Percentiles rank a stretch among this genome's conserved stretches.
Evolutionary conservation across 192 early-diverging fungal genomes (phyloP).

Genomic region (Phlyctochytrium planicorne): DNA sequence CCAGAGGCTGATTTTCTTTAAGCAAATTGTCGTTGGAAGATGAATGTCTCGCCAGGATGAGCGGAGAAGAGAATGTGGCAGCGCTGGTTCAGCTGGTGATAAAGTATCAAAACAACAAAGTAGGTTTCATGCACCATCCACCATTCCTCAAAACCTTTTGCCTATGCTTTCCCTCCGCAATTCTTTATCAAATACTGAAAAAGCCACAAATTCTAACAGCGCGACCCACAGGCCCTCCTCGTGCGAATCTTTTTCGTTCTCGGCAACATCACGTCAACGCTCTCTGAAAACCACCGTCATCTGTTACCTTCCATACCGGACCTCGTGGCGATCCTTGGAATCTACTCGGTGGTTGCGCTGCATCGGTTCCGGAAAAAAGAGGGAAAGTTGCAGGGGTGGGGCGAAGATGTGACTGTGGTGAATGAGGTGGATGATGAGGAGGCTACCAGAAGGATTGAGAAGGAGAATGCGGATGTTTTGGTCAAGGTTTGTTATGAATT

Average conservation of each 20-base stretch:
- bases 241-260: slow-evolving; percentile 42
- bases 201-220: too few relatives aligned
- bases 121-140: slow-evolving; percentile 9
- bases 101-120: slow-evolving; percentile 36
- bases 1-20: neutral
- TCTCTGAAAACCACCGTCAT: neutral
- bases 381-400: neutral
- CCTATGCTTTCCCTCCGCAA: too few relatives aligned
- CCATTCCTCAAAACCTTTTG: neutral
- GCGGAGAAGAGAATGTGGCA: slow-evolving; percentile 7
- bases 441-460: slow-evolving; percentile 11
- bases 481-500: too few relatives aligned
- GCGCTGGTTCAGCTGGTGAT: slow-evolving; percentile 21
- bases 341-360: slow-evolving; percentile 30
- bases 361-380: neutral
- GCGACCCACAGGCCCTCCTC: slow-evolving; percentile 40
- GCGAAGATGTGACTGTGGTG: neutral
- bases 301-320: slow-evolving; percentile 16
- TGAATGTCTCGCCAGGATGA: slow-evolving; percentile 16
- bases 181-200: slow-evolving; percentile 1
- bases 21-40: slow-evolving; percentile 38
- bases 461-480: slow-evolving; percentile 37
- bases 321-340: slow-evolving; percentile 37
- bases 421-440: neutral
- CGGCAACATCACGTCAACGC: slow-evolving; percentile 36